Percentiles rank a stretch among this genome's conserved stretches.
phyloP scores from a whole-genome alignment of 768 basidiomycete genomes.

The Mycena indigotica region DNA sequence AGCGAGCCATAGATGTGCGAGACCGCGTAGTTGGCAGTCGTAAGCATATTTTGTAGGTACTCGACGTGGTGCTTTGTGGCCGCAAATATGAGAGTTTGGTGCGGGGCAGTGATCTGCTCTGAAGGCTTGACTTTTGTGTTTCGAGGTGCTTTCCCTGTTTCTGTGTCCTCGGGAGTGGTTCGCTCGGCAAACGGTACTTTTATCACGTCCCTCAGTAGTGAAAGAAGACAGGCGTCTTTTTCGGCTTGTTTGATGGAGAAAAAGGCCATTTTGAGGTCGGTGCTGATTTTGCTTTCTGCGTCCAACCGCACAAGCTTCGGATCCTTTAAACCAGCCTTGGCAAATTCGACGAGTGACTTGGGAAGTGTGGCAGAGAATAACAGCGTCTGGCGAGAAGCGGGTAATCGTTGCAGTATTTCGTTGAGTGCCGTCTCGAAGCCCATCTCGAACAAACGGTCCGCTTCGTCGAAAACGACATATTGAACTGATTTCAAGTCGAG shows the following conservation, averaged over 20 bases:
- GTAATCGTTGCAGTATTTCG: conserved; percentile 90
- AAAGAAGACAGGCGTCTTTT: conserved; percentile 89
- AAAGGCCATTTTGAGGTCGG: conserved; percentile 93
- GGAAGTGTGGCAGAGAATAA: conserved; percentile 97
- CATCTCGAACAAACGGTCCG: conserved; percentile 98
- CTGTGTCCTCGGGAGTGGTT: conserved; percentile 31
- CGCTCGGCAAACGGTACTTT: conserved; percentile 64
- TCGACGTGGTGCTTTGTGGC: conserved; percentile 99
- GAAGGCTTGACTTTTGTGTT: conserved; percentile 56
- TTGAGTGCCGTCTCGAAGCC: conserved; percentile 92
- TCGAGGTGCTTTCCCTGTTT: conserved; percentile 38
- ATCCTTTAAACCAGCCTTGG: conserved; percentile 93
- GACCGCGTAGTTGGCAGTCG: conserved; percentile 80
- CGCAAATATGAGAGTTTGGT: conserved; percentile 93
- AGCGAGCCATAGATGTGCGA: conserved; percentile 96
- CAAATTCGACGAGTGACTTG: conserved; percentile 94
- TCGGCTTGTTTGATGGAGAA: conserved; percentile 90
- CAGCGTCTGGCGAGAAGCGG: conserved; percentile 83
- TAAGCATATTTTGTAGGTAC: conserved; percentile 79
- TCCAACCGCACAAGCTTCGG: conserved; percentile 97
- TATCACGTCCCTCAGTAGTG: conserved; percentile 85
- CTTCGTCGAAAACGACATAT: conserved; percentile 96
- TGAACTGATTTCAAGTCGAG: conserved; percentile 85
- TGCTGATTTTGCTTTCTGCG: conserved; percentile 92
- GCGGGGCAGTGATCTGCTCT: conserved; percentile 61